A percentile compares a stretch with the other conserved stretches of the same genome.
Evolutionary conservation across 768 basidiomycete species (phyloP).

Genomic region (Exsudoporus frostii): DNA sequence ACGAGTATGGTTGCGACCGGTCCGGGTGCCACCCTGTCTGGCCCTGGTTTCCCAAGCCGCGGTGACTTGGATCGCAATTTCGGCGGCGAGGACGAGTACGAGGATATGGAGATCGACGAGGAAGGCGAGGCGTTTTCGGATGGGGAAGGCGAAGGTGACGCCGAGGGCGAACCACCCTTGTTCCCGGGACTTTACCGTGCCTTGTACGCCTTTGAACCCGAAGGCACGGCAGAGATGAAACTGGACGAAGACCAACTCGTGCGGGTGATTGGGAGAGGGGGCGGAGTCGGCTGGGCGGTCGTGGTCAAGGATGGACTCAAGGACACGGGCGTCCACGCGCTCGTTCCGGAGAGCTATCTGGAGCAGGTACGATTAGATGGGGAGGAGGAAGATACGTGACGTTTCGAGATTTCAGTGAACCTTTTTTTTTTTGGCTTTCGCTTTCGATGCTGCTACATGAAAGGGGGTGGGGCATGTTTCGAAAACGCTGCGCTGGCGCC

Average conservation of each 20-base stretch:
- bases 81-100: conserved; percentile 29
- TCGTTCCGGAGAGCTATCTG: conserved; percentile 79
- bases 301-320: conserved; percentile 44
- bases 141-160: conserved; percentile 20
- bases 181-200: conserved; percentile 75
- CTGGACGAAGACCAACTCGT: conserved; percentile 76
- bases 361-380: conserved; percentile 47
- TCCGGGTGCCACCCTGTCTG: neutral
- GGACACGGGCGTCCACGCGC: conserved; percentile 51
- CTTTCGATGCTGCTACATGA: too few species aligned
- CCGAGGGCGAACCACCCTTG: conserved; percentile 37
- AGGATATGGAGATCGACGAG: conserved; percentile 26
- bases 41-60: conserved; percentile 32
- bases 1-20: neutral
- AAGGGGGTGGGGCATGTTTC: neutral
- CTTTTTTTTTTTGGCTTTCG: neutral
- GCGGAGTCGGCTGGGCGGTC: conserved; percentile 80
- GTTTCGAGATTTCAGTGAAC: neutral
- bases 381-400: conserved; percentile 16
- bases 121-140: conserved; percentile 31
- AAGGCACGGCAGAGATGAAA: conserved; percentile 80
- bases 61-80: conserved; percentile 51
- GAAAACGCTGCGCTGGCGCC: conserved; percentile 15
- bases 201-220: conserved; percentile 73
- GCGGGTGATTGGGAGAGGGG: conserved; percentile 67